Evolutionary conservation across 345 rosid species (phyloP), one percentile per base, ranked within the genome.

Genomic region (Mangifera indica): DNA sequence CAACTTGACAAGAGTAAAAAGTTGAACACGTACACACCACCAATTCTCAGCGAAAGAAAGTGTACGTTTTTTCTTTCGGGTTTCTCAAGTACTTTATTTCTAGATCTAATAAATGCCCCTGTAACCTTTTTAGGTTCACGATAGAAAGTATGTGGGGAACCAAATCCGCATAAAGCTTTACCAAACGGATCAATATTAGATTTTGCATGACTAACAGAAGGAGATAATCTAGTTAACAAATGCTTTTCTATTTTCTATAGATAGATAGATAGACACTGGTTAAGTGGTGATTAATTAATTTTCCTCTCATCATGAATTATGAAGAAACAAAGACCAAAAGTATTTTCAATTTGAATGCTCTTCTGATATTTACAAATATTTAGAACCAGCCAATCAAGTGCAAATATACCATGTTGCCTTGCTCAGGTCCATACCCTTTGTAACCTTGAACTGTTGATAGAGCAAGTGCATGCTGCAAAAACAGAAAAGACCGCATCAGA

Each of bases 351-450:
- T 53, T 8, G 3, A 21, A 37, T 46, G 51, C 51, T 46, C 0
- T 46, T 46, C 51, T 11, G 12, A 13, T 9, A 18, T 1, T 56
- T 9, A 7, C 5, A 64, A 10, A 17, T 0, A 29, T 22, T 0
- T 46, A 73, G 54, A 66, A n/a, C 67, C 51, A 70, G 11, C 54
- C 24, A 58, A 37, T 37, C 8, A 72, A 54, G 20, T 11, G 59
- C 40, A 10, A n/a, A 6, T 17, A 13, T 77, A 87, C 91, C 89
- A 72, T 81, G 82, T 84, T 79, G 37, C 91, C 91, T 81, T 85
- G 89, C 74, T 87, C 91, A 66, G 79, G 86, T 72, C 89, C 89
- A 73, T 87, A 87, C 5, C 91, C 91, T 67, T 59, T 79, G 45
- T 87, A 87, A 52, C 91, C 91, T 64, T 59, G 22, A 42, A 32